A percentile compares a stretch with the other conserved stretches of the same genome.
phyloP scores from a whole-genome alignment of 2,329 filamentous ascomycete genomes.

The Sclerotinia sclerotiorum region DNA sequence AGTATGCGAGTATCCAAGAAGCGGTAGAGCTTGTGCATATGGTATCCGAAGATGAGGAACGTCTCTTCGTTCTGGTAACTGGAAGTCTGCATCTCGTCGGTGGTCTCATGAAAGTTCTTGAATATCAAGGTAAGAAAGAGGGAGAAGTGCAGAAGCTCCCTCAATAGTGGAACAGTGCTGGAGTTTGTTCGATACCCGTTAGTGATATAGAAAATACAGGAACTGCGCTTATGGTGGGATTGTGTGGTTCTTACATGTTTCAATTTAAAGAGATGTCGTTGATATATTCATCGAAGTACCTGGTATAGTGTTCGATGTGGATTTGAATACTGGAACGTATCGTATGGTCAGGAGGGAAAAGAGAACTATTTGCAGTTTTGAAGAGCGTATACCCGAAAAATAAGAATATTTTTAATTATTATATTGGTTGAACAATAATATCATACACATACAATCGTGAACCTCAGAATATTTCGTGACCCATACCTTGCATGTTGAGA shows the following conservation, averaged over 20 bases:
- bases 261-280: not conserved
- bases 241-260: not conserved
- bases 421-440: constrained; percentile 13
- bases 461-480: not conserved
- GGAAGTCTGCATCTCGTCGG: constrained; percentile 85
- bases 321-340: not conserved
- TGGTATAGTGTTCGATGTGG: not conserved
- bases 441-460: not conserved
- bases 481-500: not conserved
- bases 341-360: not conserved
- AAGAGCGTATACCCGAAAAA: not conserved
- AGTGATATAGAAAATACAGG: not conserved
- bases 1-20: constrained; percentile 69
- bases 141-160: constrained; percentile 51
- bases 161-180: not conserved
- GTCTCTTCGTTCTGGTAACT: constrained; percentile 69
- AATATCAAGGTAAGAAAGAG: constrained; percentile 67
- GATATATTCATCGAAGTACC: not conserved
- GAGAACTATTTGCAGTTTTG: not conserved
- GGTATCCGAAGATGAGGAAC: constrained; percentile 41
- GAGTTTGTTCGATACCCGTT: constrained; percentile 14
- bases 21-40: constrained; percentile 54
- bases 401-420: not conserved
- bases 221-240: not conserved
- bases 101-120: constrained; percentile 69